These are phyloP conservation scores for Elaeis guineensis DNA, from an alignment of 176 grass and related monocot species.

Conservation along the genomic window DNA sequence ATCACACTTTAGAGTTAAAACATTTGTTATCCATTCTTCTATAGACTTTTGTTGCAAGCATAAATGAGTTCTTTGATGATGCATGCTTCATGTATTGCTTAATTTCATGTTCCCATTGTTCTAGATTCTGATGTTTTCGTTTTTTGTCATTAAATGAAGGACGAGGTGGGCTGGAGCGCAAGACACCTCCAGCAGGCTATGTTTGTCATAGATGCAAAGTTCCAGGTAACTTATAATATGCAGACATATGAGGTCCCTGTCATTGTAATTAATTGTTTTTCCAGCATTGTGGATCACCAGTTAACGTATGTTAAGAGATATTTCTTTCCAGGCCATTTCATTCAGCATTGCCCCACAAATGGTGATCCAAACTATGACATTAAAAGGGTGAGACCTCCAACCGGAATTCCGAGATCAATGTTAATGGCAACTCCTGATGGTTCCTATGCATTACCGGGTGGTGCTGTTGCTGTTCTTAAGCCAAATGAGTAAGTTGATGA, in stretches of 20 bases:
- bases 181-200: slow-evolving; percentile 40
- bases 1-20: too few species aligned
- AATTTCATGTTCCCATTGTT: slow-evolving; percentile 1
- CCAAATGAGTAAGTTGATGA: slow-evolving; percentile 73
- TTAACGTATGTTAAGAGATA: not conserved
- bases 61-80: too few species aligned
- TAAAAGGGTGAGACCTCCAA: slow-evolving; percentile 89
- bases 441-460: slow-evolving; percentile 81
- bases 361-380: slow-evolving; percentile 81
- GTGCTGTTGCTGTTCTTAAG: slow-evolving; percentile 87
- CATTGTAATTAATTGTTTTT: not conserved
- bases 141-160: slow-evolving; percentile 26
- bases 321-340: slow-evolving; percentile 68
- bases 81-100: too few species aligned
- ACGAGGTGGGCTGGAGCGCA: slow-evolving; percentile 25
- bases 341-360: slow-evolving; percentile 97
- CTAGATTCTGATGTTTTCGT: slow-evolving; percentile 1
- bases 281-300: too few species aligned
- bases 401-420: slow-evolving; percentile 99
- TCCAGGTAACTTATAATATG: slow-evolving; percentile 8
- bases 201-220: slow-evolving; percentile 48
- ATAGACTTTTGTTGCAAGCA: too few species aligned
- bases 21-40: too few species aligned
- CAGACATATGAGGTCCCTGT: not conserved
- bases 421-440: slow-evolving; percentile 90